Base-by-base conservation (phyloP, 2,329 filamentous ascomycete genomes). In the Ilyonectria robusta region DNA sequence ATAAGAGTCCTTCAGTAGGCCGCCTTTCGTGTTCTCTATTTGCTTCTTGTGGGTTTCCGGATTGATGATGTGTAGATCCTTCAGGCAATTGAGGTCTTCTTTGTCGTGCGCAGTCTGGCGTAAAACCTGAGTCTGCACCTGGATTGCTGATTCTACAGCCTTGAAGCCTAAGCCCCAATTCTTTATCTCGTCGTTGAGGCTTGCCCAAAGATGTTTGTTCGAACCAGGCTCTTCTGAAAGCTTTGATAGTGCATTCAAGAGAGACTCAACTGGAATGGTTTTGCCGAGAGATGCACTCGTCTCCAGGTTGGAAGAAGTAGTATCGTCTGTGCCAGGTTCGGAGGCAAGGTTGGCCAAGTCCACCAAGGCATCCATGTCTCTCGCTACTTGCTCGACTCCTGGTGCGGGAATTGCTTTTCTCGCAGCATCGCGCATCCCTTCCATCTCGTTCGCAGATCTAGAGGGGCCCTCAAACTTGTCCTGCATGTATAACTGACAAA, bases 1-100 rank as follows among this genome's bases (percentile, higher is more conserved):
- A 60, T 79, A 82, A 1, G 74, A 76, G 26, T 75, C 61, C 2
- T 60, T 29, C 8, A 67, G 31, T 1, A 65, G 44, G 2, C 77
- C 72, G 1, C 72, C 76, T 15, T 77, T 78, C 1, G 61, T 69
- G 10, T 67, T 37, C 47, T 75, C 60, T 17, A 78, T 75, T 2
- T 26, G 0, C 13, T 31, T 19, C 50, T 65, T 68, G 6, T 67
- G 19, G 2, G 33, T 33, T 17, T 50, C 4, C 1, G 67, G 54
- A 3, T 71, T 26, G 0, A 50, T 13, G 0, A 59, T 21, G 23
- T 6, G 3, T 0, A 68, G 17, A 2, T 63, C 55, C 6, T 1
- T 54, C 1, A 68, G n/a, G n/a, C n/a, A n/a, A n/a, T n/a, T n/a
- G n/a, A n/a, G n/a, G n/a, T n/a, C n/a, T n/a, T n/a, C n/a, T n/a